These are phyloP conservation scores for Colletotrichum sp. DNA, from an alignment of 2,329 filamentous ascomycete species.

Conservation along the genomic window DNA sequence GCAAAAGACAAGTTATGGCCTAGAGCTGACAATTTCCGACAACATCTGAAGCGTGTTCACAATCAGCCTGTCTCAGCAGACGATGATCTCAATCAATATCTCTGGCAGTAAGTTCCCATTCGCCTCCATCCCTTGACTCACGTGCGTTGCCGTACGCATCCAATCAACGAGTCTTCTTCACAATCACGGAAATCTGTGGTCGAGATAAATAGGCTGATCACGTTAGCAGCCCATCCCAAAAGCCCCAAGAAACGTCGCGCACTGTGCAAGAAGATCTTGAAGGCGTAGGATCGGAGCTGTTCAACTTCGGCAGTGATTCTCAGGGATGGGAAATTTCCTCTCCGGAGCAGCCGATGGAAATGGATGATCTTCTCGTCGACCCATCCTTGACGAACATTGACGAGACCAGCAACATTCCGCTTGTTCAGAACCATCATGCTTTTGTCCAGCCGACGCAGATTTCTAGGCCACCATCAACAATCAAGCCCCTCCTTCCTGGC, in stretches of 20 bases:
- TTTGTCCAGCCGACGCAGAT: background rate
- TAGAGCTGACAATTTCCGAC: constrained; percentile 84
- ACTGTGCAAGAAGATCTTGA: constrained; percentile 1
- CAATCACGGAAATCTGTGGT: background rate
- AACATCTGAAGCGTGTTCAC: constrained; percentile 78
- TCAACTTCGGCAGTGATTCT: background rate
- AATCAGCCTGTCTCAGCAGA: constrained; percentile 36
- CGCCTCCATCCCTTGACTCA: background rate
- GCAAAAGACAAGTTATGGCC: constrained; percentile 76
- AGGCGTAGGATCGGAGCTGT: constrained; percentile 12
- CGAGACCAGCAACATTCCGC: background rate
- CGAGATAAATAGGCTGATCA: background rate
- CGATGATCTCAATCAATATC: constrained; percentile 41
- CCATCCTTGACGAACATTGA: background rate
- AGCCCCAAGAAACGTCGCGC: background rate
- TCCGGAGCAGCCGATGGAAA: constrained; percentile 5
- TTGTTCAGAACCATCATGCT: background rate
- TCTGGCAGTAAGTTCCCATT: constrained; percentile 28
- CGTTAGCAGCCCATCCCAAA: background rate
- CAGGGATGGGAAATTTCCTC: background rate
- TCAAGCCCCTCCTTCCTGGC: background rate
- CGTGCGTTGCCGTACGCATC: background rate
- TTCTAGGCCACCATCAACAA: background rate
- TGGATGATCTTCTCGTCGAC: constrained; percentile 4
- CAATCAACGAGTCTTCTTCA: background rate